A percentile compares a stretch with the other conserved stretches of the same genome.
Conservation (phyloP, 2,329 filamentous ascomycete genomes). For the Coniochaeta prunicola region DNA sequence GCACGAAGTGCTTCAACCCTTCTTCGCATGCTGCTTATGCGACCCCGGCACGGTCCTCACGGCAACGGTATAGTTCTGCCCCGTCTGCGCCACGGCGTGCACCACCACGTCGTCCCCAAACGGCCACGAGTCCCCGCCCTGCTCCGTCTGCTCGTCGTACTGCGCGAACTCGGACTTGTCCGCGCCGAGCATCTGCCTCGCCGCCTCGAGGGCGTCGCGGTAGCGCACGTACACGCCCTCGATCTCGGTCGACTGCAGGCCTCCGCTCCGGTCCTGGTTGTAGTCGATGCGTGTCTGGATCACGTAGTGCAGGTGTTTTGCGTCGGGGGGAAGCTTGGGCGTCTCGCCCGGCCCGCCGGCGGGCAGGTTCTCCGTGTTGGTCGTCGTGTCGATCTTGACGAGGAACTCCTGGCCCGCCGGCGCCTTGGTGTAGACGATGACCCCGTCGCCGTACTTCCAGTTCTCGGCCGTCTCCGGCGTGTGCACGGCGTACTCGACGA, state of each 20-base stretch:
- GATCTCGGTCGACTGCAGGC: slow-evolving; percentile 23
- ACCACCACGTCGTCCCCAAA: slow-evolving; percentile 36
- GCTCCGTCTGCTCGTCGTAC: slow-evolving; percentile 16
- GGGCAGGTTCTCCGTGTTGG: slow-evolving; percentile 24
- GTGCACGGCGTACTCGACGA: slow-evolving; percentile 19
- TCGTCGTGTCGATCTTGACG: slow-evolving; percentile 27
- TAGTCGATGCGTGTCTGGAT: slow-evolving; percentile 35
- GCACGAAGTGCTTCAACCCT: slow-evolving; percentile 6
- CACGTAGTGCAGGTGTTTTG: slow-evolving; percentile 29
- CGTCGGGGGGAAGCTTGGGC: slow-evolving; percentile 14
- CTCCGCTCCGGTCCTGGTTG: slow-evolving; percentile 25
- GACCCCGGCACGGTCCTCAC: slow-evolving; percentile 24
- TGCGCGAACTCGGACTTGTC: slow-evolving; percentile 19
- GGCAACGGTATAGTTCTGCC: slow-evolving; percentile 30
- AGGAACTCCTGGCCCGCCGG: slow-evolving; percentile 28
- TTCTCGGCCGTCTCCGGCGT: slow-evolving; percentile 10
- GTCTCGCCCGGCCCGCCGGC: slow-evolving; percentile 11
- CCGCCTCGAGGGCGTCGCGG: slow-evolving; percentile 24
- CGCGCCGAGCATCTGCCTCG: slow-evolving; percentile 21
- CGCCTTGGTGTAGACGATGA: slow-evolving; percentile 28
- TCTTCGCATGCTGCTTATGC: slow-evolving; percentile 11
- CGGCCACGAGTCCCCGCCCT: slow-evolving; percentile 27
- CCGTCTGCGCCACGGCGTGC: slow-evolving; percentile 33
- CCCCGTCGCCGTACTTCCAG: slow-evolving; percentile 30
- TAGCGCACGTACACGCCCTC: slow-evolving; percentile 28